Evolutionary conservation across 1,139 yeast genomes (phyloP).

Genomic region (Pichia inconspicua): DNA sequence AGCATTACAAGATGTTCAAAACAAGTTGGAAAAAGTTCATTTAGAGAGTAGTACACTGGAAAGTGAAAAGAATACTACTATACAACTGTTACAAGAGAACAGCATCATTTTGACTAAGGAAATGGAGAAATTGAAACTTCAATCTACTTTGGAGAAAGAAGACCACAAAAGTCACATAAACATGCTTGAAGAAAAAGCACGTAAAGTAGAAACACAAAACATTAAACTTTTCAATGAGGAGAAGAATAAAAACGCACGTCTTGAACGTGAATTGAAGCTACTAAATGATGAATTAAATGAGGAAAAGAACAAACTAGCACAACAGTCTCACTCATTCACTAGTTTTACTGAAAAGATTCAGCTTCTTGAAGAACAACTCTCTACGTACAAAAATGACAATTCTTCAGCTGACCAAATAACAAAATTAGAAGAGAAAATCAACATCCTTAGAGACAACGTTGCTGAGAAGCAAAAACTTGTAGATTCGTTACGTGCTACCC

Average conservation of each 20-base stretch:
- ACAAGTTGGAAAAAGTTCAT: not conserved
- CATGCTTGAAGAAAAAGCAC: not conserved
- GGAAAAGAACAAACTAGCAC: not conserved
- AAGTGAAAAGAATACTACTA: too few species aligned
- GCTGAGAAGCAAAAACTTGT: not conserved
- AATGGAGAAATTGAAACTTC: not conserved
- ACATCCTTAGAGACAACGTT: not conserved
- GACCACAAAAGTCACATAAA: not conserved
- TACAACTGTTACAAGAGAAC: too few species aligned
- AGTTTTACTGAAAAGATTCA: not conserved
- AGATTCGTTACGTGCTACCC: not conserved
- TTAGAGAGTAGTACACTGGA: not conserved
- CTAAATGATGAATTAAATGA: not conserved
- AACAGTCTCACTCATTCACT: not conserved
- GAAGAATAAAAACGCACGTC: not conserved
- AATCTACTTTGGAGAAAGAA: not conserved
- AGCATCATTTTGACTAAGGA: not conserved
- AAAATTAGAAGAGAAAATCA: not conserved
- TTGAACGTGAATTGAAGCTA: not conserved
- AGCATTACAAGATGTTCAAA: not conserved
- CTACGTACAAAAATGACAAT: not conserved
- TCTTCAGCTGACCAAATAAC: not conserved
- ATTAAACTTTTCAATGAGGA: constrained; percentile 6
- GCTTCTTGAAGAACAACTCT: not conserved
- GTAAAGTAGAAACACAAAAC: constrained; percentile 6